A percentile compares a stretch with the other conserved stretches of the same genome.
phyloP scores from a whole-genome alignment of 2,329 filamentous ascomycete species.

The Fusarium sublunatum region DNA sequence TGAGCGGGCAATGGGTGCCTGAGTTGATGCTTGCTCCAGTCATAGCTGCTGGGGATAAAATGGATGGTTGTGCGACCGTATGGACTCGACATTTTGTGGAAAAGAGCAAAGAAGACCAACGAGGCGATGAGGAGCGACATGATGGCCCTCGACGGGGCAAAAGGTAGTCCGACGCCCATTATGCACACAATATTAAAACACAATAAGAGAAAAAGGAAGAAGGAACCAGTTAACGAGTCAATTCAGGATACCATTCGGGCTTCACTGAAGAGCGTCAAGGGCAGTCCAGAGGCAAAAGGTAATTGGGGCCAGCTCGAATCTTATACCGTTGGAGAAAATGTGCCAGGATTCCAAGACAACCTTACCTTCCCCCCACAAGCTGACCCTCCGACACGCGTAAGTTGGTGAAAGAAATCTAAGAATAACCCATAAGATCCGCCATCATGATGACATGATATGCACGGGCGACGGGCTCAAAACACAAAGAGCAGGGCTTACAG shows the following conservation, averaged over 20 bases:
- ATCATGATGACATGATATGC: constrained; percentile 27
- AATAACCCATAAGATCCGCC: constrained; percentile 33
- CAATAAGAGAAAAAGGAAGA: constrained; percentile 1
- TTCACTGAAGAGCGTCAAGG: constrained; percentile 2
- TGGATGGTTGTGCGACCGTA: constrained; percentile 17
- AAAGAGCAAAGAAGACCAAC: constrained; percentile 28
- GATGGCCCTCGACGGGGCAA: constrained; percentile 33
- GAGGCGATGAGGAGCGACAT: constrained; percentile 32
- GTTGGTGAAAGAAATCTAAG: constrained; percentile 24
- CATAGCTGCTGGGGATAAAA: constrained; percentile 41
- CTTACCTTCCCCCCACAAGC: constrained; percentile 23
- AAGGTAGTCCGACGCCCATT: constrained; percentile 42
- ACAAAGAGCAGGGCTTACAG: constrained; percentile 1
- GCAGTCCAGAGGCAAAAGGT: constrained; percentile 1
- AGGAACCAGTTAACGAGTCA: constrained; percentile 8
- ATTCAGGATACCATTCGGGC: constrained; percentile 31
- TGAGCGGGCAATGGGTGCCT: constrained; percentile 20
- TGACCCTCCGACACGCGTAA: constrained; percentile 26
- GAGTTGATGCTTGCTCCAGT: constrained; percentile 35
- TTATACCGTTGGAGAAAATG: constrained; percentile 26
- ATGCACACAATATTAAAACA: neutral
- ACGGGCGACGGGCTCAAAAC: constrained; percentile 11
- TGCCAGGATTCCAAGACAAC: constrained; percentile 28
- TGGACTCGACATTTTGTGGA: constrained; percentile 23
- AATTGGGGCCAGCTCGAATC: constrained; percentile 13